Base-by-base conservation (phyloP, 2,329 filamentous ascomycete genomes). In the Aspergillus neoniger region DNA sequence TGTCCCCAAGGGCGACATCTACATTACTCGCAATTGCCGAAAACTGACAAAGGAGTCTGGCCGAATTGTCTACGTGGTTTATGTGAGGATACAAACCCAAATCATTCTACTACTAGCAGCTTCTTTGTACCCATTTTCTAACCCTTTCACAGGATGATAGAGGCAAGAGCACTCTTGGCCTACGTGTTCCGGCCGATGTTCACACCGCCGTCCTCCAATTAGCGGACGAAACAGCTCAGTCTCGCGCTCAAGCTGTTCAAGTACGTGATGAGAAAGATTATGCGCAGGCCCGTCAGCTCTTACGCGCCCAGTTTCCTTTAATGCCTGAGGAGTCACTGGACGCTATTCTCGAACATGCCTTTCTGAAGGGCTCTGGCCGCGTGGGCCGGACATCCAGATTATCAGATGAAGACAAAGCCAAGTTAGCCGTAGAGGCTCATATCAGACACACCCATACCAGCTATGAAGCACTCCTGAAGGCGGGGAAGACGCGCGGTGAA, bases 11-110 rank as follows among this genome's bases (percentile, higher is more conserved):
- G 79, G 78, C 12, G 69, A 80, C 59, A 68, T 76, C 28, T 81
- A 79, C 63, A 65, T 80, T 15, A 80, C 78, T n/a, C 71, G 77
- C 14, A 69, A 79, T 57, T 80, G 77, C 56, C 74, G 77, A 21
- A 66, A 60, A 30, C 70, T 69, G 25, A 78, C 76, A 10, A 77
- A 76, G 57, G 69, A 72, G 39, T 65, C 68, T 5, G 53, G 61
- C 5, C 64, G 62, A 28, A 58, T 65, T 8, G 73, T 79, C 19
- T 79, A 77, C 52, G 66, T 72, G 3, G 72, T 79, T 58, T 78
- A 74, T 52, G 77, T 79, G 63, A 68, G 72, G 63, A 25, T 21
- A 8, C 21, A 36, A 36, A 36, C 32, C 32, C 32, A 36, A 36
- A 36, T 14, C 12, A 36, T 14, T 21, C 25, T 17, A 15, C n/a